These are phyloP conservation scores for Crataegus laevigata DNA, from an alignment of 306 rosid species.

Conservation along the genomic window DNA sequence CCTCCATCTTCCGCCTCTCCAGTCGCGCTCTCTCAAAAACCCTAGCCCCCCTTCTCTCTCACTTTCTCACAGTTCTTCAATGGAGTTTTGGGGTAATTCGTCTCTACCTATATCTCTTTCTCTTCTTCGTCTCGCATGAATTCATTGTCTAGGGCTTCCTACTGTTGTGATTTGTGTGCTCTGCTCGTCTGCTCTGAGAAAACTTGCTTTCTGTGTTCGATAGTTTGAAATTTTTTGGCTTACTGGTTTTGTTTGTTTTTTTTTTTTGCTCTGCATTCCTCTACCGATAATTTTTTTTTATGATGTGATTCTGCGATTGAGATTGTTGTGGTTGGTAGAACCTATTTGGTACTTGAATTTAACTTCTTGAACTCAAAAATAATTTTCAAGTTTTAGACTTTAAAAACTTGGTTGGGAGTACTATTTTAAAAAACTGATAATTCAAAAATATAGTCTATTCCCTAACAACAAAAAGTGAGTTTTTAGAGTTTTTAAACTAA, in stretches of 20 bases:
- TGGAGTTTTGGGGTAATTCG: slow-evolving; percentile 88
- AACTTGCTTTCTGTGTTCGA: background rate
- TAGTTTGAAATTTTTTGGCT: background rate
- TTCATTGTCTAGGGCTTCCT: background rate
- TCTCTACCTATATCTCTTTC: background rate
- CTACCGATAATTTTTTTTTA: background rate
- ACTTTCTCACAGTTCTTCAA: slow-evolving; percentile 1
- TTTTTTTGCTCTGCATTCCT: background rate
- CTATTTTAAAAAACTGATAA: no score
- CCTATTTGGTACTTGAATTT: no score
- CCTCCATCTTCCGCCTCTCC: background rate
- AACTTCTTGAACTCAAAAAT: no score
- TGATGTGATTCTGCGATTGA: background rate
- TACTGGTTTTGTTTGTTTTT: background rate
- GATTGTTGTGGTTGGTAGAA: background rate
- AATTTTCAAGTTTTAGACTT: no score
- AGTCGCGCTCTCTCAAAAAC: background rate
- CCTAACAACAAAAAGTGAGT: no score
- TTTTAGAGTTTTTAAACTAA: no score
- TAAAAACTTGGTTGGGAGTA: no score
- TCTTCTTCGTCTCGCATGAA: background rate
- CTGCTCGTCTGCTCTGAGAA: no score
- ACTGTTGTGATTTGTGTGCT: background rate
- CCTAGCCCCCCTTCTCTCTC: slow-evolving; percentile 10
- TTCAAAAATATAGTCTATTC: no score